A percentile compares a stretch with the other conserved stretches of the same genome.
These are phyloP conservation scores for Eutypella sp. DNA, from an alignment of 2,329 filamentous ascomycete species.

Conservation along the genomic window DNA sequence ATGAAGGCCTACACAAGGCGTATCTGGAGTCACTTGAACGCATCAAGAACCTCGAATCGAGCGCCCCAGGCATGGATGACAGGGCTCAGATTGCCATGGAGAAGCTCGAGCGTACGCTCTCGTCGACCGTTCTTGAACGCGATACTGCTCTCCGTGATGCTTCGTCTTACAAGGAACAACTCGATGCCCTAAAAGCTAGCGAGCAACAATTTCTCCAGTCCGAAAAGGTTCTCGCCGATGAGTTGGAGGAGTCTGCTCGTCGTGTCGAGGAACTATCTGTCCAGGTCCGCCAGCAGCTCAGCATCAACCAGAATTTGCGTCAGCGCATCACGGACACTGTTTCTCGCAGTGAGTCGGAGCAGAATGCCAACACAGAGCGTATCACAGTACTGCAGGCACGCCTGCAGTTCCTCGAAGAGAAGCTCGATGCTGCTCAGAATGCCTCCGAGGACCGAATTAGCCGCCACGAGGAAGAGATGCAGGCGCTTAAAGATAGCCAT, in stretches of 20 bases:
- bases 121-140: slow-evolving; percentile 64
- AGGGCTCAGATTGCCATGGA: slow-evolving; percentile 59
- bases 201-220: slow-evolving; percentile 54
- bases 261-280: slow-evolving; percentile 75
- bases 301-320: slow-evolving; percentile 71
- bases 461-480: slow-evolving; percentile 82
- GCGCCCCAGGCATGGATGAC: slow-evolving; percentile 42
- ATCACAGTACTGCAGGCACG: slow-evolving; percentile 80
- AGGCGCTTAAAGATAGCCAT: slow-evolving; percentile 69
- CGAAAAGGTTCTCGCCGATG: slow-evolving; percentile 60
- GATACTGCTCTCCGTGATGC: slow-evolving; percentile 66
- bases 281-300: slow-evolving; percentile 75
- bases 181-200: slow-evolving; percentile 50
- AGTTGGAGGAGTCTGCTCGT: slow-evolving; percentile 67
- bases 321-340: slow-evolving; percentile 75
- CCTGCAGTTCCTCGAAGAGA: slow-evolving; percentile 78
- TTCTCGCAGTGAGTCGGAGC: slow-evolving; percentile 75
- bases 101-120: slow-evolving; percentile 63
- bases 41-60: slow-evolving; percentile 58
- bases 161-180: slow-evolving; percentile 55
- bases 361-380: slow-evolving; percentile 71
- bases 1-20: slow-evolving; percentile 67
- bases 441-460: slow-evolving; percentile 79
- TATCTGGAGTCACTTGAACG: slow-evolving; percentile 63
- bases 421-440: slow-evolving; percentile 75